Evolutionary conservation across 2,329 filamentous ascomycete genomes (phyloP), one percentile per base, ranked within the genome.

Genomic region (Fusarium lateritium): DNA sequence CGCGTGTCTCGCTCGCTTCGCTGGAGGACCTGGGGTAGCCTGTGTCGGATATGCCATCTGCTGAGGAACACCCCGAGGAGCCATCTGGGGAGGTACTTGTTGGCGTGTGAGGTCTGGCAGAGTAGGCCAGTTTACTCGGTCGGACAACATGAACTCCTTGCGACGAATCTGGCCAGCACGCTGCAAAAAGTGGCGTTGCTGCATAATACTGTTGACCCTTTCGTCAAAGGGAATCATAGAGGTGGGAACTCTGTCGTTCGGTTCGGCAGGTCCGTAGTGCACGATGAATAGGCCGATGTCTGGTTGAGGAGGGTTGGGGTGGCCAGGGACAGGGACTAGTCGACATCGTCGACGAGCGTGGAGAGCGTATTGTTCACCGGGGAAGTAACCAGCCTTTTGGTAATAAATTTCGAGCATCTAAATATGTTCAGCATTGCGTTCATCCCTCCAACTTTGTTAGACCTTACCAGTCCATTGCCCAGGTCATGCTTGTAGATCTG

Each of bases 61-160:
- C 75, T 89, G 88, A 28, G 87, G 86, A 21, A 88, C 82, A 65
- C 84, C 81, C 62, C 84, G 80, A 67, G 81, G 79, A 19, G 78
- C 78, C 73, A 80, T 79, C 58, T 83, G 77, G 56, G 85, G 76
- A 71, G 83, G 83, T 81, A 89, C 80, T 65, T 85, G 83, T 77
- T 89, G 79, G 33, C 79, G 78, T 5, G 79, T 79, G n/a, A 80
- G 80, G 56, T 84, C 85, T 44, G 89, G 89, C 62, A 98, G 91
- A 24, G 90, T 90, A 5, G 96, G 95, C 94, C 95, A 98, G 81
- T 94, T 97, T 69, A 89, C 87, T 40, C 93, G 89, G 79, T 98
- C 96, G 50, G 92, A 90, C 21, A 98, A 86, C 91, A 98, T 97
- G 77, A 98, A 98, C 75, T 98, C 94, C 76, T 97, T 97, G 72